These are phyloP conservation scores for Phialophora macrospora DNA, from an alignment of 2,329 filamentous ascomycete species.

Conservation along the genomic window DNA sequence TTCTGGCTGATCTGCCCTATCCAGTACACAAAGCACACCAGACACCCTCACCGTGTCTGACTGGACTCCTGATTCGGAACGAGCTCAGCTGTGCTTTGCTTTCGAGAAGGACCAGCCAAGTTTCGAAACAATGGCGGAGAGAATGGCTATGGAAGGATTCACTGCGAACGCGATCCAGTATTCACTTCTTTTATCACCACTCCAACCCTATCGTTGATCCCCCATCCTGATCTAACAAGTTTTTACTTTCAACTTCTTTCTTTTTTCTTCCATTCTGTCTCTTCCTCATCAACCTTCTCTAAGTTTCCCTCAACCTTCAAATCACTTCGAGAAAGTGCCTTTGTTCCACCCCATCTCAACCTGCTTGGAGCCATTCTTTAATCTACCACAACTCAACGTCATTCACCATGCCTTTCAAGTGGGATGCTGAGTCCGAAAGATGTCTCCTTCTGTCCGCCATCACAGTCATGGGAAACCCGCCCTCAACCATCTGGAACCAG, in stretches of 20 bases:
- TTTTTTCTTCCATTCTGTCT: neutral
- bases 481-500: constrained; percentile 33
- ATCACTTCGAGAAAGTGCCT: neutral
- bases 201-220: neutral
- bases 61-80: neutral
- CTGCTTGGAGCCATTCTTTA: neutral
- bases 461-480: constrained; percentile 23
- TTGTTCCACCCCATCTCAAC: neutral
- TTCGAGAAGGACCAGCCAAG: neutral
- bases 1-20: neutral
- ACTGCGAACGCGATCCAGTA: constrained; percentile 1
- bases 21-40: neutral
- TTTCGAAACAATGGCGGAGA: constrained; percentile 2
- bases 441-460: constrained; percentile 33
- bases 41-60: neutral
- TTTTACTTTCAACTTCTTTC: neutral
- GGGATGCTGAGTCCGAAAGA: constrained; percentile 32
- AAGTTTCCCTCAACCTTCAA: constrained; percentile 4
- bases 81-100: neutral
- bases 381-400: neutral
- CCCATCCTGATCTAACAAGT: neutral
- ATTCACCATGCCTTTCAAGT: constrained; percentile 37
- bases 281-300: neutral
- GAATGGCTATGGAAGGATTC: neutral
- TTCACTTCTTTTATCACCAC: neutral